Conservation (phyloP, 139 green algal species). For the Tetradesmus lagerheimii region DNA sequence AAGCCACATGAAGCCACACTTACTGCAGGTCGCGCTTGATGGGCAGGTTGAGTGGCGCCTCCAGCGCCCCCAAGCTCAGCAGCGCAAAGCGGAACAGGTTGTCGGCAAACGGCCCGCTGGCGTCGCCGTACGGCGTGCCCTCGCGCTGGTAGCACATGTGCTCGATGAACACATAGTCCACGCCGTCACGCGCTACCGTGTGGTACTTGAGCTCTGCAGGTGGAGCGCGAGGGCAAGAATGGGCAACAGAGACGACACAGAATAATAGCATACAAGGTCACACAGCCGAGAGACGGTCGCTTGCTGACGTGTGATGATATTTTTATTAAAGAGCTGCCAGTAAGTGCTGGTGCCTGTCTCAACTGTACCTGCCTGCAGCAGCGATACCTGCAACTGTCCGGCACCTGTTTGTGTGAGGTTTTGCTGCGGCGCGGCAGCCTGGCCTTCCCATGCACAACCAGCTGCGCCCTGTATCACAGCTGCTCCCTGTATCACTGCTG, state of each 20-base stretch:
- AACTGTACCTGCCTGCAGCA: no score
- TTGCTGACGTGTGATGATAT: no score
- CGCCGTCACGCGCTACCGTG: conserved; percentile 58
- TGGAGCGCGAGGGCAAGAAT: not conserved
- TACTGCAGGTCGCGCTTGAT: conserved; percentile 45
- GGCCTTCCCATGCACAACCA: no score
- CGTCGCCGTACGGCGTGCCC: conserved; percentile 79
- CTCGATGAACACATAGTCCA: conserved; percentile 94
- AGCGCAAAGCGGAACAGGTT: conserved; percentile 84
- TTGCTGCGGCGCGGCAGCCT: no score
- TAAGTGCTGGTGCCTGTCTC: no score
- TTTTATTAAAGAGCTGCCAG: no score
- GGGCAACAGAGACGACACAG: not conserved
- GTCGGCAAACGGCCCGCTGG: conserved; percentile 75
- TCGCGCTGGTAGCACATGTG: conserved; percentile 76
- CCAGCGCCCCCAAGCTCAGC: conserved; percentile 82
- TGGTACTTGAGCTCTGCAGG: conserved; percentile 40
- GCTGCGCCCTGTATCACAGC: no score
- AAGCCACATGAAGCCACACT: not conserved
- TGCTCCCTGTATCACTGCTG: no score
- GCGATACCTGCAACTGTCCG: no score
- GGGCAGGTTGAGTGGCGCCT: conserved; percentile 75
- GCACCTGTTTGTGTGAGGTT: no score
- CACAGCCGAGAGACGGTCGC: no score
- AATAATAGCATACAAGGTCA: not conserved